Conservation (phyloP, 441 rosid genomes). For the Gossypium schwendimanii region DNA sequence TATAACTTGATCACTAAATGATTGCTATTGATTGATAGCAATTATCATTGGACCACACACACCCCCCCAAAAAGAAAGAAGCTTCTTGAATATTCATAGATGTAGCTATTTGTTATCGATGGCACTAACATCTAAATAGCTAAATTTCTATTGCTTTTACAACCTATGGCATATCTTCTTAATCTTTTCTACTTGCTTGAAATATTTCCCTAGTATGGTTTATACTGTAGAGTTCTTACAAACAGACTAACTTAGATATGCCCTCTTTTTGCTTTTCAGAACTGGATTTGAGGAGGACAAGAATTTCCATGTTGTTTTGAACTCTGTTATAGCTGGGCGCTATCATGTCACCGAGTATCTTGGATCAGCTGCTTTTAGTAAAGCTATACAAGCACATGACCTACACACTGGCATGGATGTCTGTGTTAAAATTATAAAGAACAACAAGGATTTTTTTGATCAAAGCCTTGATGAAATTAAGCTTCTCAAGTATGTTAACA, state of each 20-base stretch:
- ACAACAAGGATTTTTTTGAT: conserved; percentile 98
- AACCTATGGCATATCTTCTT: not conserved
- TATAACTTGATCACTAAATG: not conserved
- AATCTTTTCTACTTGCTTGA: not conserved
- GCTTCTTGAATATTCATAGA: conserved; percentile 5
- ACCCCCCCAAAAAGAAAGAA: not conserved
- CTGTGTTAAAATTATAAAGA: conserved; percentile 88
- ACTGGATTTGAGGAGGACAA: conserved; percentile 99
- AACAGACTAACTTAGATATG: not conserved
- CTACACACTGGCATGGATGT: conserved; percentile 94
- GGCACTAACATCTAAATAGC: not conserved
- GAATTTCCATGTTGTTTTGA: conserved; percentile 87
- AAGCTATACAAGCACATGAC: conserved; percentile 98
- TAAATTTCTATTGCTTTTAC: not conserved
- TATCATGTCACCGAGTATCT: conserved; percentile 96
- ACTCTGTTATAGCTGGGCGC: conserved; percentile 90
- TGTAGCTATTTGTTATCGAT: not conserved
- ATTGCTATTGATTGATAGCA: not conserved
- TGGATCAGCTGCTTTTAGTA: conserved; percentile 98
- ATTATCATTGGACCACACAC: not conserved
- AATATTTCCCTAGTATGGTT: not conserved
- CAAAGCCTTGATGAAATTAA: conserved; percentile 99
- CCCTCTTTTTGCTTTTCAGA: conserved; percentile 39
- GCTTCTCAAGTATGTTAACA: conserved; percentile 91
- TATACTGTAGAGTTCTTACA: not conserved